phyloP scores from a whole-genome alignment of 1,139 yeast genomes.

The Kurtzmaniella quercitrusa region DNA sequence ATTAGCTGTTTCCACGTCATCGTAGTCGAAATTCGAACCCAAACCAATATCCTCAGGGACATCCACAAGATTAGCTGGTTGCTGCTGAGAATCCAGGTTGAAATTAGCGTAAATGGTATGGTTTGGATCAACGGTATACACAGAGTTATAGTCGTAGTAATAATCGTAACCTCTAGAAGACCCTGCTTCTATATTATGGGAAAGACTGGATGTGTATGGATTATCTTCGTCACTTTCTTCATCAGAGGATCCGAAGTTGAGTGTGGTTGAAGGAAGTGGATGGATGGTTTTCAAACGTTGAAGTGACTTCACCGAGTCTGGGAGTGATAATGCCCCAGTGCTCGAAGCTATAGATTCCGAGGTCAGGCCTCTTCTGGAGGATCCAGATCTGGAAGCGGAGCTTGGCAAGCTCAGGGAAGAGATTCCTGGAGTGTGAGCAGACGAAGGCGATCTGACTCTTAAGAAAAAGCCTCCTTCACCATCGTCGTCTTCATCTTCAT shows the following conservation, averaged over 20 bases:
- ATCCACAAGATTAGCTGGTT: constrained; percentile 39
- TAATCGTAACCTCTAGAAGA: constrained; percentile 70
- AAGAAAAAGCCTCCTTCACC: constrained; percentile 72
- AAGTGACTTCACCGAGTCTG: constrained; percentile 8
- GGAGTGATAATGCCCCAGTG: constrained; percentile 12
- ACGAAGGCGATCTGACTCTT: constrained; percentile 46
- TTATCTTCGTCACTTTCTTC: constrained; percentile 57
- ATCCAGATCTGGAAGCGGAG: neutral
- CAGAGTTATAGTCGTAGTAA: constrained; percentile 84
- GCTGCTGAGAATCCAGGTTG: constrained; percentile 11
- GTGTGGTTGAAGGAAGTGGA: constrained; percentile 72
- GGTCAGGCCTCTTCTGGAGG: neutral
- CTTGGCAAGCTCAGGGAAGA: constrained; percentile 7
- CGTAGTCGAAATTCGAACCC: constrained; percentile 40
- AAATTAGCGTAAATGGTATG: constrained; percentile 36
- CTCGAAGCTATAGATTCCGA: constrained; percentile 24
- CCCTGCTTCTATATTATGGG: constrained; percentile 70
- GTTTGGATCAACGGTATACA: constrained; percentile 58
- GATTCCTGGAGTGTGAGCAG: constrained; percentile 19
- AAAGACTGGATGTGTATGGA: constrained; percentile 56
- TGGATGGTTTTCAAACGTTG: constrained; percentile 55
- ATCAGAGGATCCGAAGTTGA: constrained; percentile 75
- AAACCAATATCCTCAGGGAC: constrained; percentile 41
- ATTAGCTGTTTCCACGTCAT: constrained; percentile 23
- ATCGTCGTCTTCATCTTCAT: constrained; percentile 47